Base-by-base conservation (phyloP, 768 basidiomycete genomes). In the Boletus rubropictus region DNA sequence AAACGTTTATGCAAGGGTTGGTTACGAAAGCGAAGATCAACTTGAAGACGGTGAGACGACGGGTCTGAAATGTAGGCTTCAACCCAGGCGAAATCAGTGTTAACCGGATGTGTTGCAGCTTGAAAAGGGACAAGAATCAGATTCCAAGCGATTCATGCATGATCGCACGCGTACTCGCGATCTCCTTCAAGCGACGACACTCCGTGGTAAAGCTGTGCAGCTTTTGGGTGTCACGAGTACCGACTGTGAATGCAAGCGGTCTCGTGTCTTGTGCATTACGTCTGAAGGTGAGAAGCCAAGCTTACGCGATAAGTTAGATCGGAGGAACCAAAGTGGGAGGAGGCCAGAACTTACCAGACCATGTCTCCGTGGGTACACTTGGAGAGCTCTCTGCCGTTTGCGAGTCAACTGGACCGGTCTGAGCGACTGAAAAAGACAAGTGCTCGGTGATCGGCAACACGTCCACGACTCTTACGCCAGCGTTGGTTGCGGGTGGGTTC, bases 381-480 rank as follows among this genome's bases (percentile, higher is more conserved):
- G 22, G 61, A 46, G 25, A 45, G 3, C 54, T 54, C 4, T 70
- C 39, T 25, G 39, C 12, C 7, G 58, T 43, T 32, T 57, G 57
- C 7, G 70, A 53, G 44, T 77, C 70, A 15, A 70, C 47, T 0
- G 72, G 67, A 24, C 66, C 69, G 33, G 74, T 69, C 57, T 86
- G 84, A 2, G 80, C 74, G 65, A 85, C 78, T 8, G 69, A 61
- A 32, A 86, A 71, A 5, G 72, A 65, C 55, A 85, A 79, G 28
- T 70, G 64, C 9, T 71, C 73, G 43, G 76, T 72, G 27, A 88
- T 76, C 3, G 82, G 82, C n/a, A 78, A 36, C 1, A 44, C 55
- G 10, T 54, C 54, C 4, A 58, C 25, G 4, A 52, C 44, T 34
- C 39, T 42, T 7, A 32, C n/a, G 5, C 34, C 38, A 10, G 34